These are phyloP conservation scores for Pugionium dolabratum DNA, from an alignment of 345 rosid species.

Conservation along the genomic window DNA sequence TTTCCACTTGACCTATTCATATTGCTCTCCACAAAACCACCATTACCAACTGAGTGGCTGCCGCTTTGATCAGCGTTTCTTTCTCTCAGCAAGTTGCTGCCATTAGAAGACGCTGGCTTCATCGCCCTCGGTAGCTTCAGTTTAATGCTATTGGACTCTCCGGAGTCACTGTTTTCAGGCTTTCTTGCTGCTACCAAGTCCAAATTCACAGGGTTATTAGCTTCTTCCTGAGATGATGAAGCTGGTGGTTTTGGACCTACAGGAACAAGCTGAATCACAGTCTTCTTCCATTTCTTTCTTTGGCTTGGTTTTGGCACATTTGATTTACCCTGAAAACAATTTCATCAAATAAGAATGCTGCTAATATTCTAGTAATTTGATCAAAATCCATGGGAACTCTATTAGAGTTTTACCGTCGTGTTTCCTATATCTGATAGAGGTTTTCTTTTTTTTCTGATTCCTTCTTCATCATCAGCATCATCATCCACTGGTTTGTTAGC, in stretches of 20 bases:
- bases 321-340: conserved; percentile 60
- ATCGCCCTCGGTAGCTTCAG: conserved; percentile 79
- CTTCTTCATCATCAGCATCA: conserved; percentile 42
- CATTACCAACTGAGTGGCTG: conserved; percentile 48
- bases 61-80: conserved; percentile 64
- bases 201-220: conserved; percentile 1
- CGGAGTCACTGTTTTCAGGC: conserved; percentile 36
- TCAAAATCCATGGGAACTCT: too few relatives aligned
- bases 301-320: conserved; percentile 62
- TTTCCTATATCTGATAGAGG: conserved; percentile 88
- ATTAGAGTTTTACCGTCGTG: conserved; percentile 40
- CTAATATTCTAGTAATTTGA: background rate
- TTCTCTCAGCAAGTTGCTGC: conserved; percentile 65
- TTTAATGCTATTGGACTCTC: conserved; percentile 45
- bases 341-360: conserved; percentile 2
- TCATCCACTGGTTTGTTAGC: conserved; percentile 47
- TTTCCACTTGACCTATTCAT: conserved; percentile 46
- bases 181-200: conserved; percentile 36
- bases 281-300: conserved; percentile 82
- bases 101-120: conserved; percentile 59
- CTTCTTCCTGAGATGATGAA: conserved; percentile 42
- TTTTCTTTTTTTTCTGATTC: conserved; percentile 53
- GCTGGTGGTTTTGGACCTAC: conserved; percentile 40
- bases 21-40: conserved; percentile 45
- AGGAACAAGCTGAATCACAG: conserved; percentile 71